phyloP scores from a whole-genome alignment of 352 stramenopile species.

The Pythium guiyangense region DNA sequence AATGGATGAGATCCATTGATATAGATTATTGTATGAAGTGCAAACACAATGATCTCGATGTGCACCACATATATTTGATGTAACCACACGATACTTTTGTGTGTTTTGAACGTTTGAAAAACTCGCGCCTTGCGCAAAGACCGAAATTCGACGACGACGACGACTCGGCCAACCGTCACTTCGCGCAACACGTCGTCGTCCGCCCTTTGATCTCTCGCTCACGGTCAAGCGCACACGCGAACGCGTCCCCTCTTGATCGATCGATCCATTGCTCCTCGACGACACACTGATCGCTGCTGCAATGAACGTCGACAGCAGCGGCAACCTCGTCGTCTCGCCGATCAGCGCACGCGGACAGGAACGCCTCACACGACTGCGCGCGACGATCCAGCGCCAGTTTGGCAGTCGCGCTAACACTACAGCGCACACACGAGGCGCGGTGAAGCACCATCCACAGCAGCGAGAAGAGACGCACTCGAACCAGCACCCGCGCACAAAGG shows the following conservation, averaged over 20 bases:
- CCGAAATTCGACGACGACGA: too few relatives aligned
- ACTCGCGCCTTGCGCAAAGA: too few relatives aligned
- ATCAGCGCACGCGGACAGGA: slow-evolving; percentile 36
- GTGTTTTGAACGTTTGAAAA: too few relatives aligned
- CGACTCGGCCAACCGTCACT: too few relatives aligned
- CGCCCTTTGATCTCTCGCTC: not conserved
- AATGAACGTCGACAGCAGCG: slow-evolving; percentile 12
- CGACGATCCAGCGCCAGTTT: slow-evolving; percentile 42
- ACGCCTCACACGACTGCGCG: slow-evolving; percentile 30
- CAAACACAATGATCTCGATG: too few relatives aligned
- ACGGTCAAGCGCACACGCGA: too few relatives aligned
- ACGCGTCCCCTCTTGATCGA: not conserved
- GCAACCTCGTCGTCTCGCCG: slow-evolving; percentile 30
- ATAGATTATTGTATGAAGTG: too few relatives aligned
- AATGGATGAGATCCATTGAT: too few relatives aligned
- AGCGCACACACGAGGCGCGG: not conserved
- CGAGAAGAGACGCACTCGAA: too few relatives aligned
- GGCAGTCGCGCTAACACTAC: slow-evolving; percentile 7
- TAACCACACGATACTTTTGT: too few relatives aligned
- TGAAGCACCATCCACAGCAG: slow-evolving; percentile 1
- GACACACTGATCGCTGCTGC: not conserved
- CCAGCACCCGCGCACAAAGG: slow-evolving; percentile 20
- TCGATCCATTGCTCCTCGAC: not conserved
- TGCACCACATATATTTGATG: too few relatives aligned
- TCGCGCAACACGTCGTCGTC: too few relatives aligned